Base-by-base conservation (phyloP, 331 rosid species). In the Malus hybrid region DNA sequence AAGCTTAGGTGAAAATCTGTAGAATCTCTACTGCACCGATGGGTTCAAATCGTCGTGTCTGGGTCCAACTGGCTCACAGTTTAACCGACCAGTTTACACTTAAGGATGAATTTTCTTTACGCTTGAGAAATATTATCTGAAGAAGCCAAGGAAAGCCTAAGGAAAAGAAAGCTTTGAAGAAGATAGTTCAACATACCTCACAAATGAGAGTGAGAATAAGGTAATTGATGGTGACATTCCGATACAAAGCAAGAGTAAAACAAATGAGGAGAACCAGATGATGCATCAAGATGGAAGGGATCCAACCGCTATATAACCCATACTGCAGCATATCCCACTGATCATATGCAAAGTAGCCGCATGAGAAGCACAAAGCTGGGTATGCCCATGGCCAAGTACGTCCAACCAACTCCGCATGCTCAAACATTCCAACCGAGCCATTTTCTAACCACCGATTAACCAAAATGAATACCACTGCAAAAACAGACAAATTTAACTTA, bases 341-440 rank as follows among this genome's bases (percentile, higher is more conserved):
- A 80, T 90, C 99, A 77, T 92, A 92, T 32, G 99, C 99, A 85
- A 94, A 94, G 87, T 94, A 94, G 72, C 97, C 99, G 68, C 97
- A 88, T 18, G 97, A 94, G 84, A 94, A 87, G 84, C 97, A 89
- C 88, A 94, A 55, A 56, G 97, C 92, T 39, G 87, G 85, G 84
- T 86, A 86, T 12, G 93, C 97, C 97, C 99, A 85, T 5, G 93
- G 88, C 97, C 97, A 92, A 63, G 93, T 85, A 22, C 85, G 87
- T 34, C 86, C 90, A 77, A 92, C 85, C 88, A 92, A 81, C 74
- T 84, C 85, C 5, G 97, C 86, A 83, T 94, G 99, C 33, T 90
- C 96, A 84, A 94, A 88, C 92, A 94, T 94, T 75, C 83, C 88
- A 42, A 74, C 79, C 5, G 71, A 62, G 32, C 96, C 92, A 57